Conservation (phyloP, 2,329 filamentous ascomycete species). For the Trichophyton mentagrophytes region DNA sequence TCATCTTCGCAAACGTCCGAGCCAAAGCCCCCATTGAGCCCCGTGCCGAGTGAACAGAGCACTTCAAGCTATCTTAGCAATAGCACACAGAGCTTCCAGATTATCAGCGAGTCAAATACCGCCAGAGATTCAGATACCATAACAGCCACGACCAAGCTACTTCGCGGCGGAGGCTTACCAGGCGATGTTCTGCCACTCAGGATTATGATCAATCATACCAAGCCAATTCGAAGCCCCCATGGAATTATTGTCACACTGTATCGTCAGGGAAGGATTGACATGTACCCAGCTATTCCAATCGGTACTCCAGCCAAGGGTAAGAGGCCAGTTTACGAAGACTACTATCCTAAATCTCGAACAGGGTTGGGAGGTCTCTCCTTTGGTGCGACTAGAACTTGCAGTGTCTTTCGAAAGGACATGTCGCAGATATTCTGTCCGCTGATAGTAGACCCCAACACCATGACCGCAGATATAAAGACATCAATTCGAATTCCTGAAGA, state of each 20-base stretch:
- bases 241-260: constrained; percentile 90
- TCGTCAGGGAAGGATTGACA: constrained; percentile 80
- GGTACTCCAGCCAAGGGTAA: constrained; percentile 52
- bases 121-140: constrained; percentile 55
- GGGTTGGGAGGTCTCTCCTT: constrained; percentile 77
- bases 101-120: constrained; percentile 34
- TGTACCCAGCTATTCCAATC: constrained; percentile 50
- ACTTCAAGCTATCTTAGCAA: constrained; percentile 57
- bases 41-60: constrained; percentile 54
- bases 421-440: constrained; percentile 79
- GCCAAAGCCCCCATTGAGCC: constrained; percentile 30
- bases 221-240: constrained; percentile 77
- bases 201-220: constrained; percentile 75
- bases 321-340: constrained; percentile 64
- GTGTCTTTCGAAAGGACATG: constrained; percentile 90
- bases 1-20: constrained; percentile 5
- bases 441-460: constrained; percentile 67
- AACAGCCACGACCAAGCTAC: constrained; percentile 69
- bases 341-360: constrained; percentile 75
- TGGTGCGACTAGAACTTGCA: constrained; percentile 72
- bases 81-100: constrained; percentile 48
- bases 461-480: constrained; percentile 68
- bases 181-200: constrained; percentile 72
- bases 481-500: constrained; percentile 80
- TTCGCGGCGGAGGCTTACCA: constrained; percentile 70